Base-by-base conservation (phyloP, 2,329 filamentous ascomycete species). In the Bipolaris cookei region DNA sequence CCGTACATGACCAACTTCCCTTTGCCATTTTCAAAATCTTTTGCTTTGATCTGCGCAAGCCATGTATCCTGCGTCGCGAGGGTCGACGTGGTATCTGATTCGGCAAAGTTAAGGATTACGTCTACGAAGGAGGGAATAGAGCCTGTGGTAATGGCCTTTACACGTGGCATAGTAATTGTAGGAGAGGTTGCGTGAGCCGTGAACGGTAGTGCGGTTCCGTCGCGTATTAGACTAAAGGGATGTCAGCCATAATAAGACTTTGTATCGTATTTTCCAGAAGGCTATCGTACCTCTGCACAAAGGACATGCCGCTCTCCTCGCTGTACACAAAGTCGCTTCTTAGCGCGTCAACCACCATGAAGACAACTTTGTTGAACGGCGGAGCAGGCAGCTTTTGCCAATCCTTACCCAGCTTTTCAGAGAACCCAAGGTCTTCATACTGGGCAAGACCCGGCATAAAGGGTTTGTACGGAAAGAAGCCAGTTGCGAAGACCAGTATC, bases 51-150 rank as follows among this genome's bases (percentile, higher is more conserved):
- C 80, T 99, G 95, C 34, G 92, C 90, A 23, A 99, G 85, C 94
- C 96, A 99, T 30, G 92, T 97, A 74, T 99, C 95, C 77, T 98
- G 95, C 25, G 85, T 85, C 13, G 91, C 88, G 21, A 99, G 84
- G 3, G 90, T 94, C 0, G 95, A 97, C 13, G 90, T 90, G 3
- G 91, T 94, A 74, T 99, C 95, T 16, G 88, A 92, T 77, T 99
- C 95, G 63, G 96, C 91, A 73, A 99, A 91, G 73, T 98, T 99
- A 57, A 99, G 84, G 60, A 99, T 96, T 14, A 97, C 90, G 76
- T 99, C 95, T 58, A 98, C 86, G 76, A 99, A 99, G 2, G 94
- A 98, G 3, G 95, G 95, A n/a, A 97, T 95, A 1, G 94, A 97
- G 59, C 95, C 95, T 1, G 95, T 98, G 0, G 95, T 99, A 62